Evolutionary conservation across 2,329 filamentous ascomycete genomes (phyloP).

Genomic region (Diaporthe sp.): DNA sequence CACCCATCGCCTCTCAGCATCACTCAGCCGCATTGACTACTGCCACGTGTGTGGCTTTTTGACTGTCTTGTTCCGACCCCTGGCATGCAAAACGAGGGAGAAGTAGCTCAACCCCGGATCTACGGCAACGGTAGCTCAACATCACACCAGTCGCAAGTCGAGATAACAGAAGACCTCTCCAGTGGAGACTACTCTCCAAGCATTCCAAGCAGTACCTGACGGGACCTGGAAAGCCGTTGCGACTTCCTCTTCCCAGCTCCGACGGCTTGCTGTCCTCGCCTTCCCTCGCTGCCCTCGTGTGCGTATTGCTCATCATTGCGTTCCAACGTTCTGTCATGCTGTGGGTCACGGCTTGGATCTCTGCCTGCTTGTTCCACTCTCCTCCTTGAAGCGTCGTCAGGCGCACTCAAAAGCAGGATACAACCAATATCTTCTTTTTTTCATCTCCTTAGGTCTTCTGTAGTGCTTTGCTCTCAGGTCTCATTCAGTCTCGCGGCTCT

Average conservation of each 20-base stretch:
- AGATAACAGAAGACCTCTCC: slow-evolving; percentile 8
- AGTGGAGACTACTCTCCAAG: neutral
- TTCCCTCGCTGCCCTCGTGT: slow-evolving; percentile 16
- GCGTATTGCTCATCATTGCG: slow-evolving; percentile 18
- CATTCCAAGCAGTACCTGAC: neutral
- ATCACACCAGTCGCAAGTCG: slow-evolving; percentile 3
- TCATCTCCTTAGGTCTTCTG: slow-evolving; percentile 1
- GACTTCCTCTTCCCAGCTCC: neutral
- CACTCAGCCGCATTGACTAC: slow-evolving; percentile 28
- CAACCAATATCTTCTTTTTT: neutral
- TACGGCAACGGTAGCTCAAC: slow-evolving; percentile 11
- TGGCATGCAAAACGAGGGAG: neutral
- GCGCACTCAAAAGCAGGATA: slow-evolving; percentile 11
- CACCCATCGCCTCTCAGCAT: slow-evolving; percentile 7
- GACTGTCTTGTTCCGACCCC: neutral
- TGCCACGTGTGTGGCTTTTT: slow-evolving; percentile 32
- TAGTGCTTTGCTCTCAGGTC: slow-evolving; percentile 2
- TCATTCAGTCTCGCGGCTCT: neutral
- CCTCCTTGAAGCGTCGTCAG: slow-evolving; percentile 34
- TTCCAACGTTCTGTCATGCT: slow-evolving; percentile 39
- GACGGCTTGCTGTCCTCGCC: slow-evolving; percentile 4
- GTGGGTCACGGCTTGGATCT: slow-evolving; percentile 41
- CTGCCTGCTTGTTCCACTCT: slow-evolving; percentile 37
- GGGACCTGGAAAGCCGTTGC: neutral
- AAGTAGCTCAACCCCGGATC: slow-evolving; percentile 17